phyloP scores from a whole-genome alignment of 345 rosid species.

The Combretum micranthum region DNA sequence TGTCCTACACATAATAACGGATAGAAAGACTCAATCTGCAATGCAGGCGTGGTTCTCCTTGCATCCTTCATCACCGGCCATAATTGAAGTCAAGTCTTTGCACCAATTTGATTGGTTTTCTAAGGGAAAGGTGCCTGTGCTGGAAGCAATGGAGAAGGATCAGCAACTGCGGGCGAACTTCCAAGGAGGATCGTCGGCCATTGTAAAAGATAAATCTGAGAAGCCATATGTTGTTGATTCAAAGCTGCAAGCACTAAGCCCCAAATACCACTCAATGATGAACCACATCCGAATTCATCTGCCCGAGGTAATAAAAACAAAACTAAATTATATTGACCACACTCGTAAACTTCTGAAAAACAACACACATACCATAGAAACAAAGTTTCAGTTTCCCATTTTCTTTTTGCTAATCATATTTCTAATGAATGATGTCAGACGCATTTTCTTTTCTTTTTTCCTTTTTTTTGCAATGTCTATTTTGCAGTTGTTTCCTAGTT shows the following conservation, averaged over 20 bases:
- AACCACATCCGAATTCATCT: slow-evolving; percentile 60
- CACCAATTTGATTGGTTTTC: slow-evolving; percentile 44
- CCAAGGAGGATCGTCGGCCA: too few species aligned
- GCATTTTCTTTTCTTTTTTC: too few species aligned
- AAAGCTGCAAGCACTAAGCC: slow-evolving; percentile 37
- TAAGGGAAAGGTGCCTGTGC: slow-evolving; percentile 36
- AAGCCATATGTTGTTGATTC: slow-evolving; percentile 21
- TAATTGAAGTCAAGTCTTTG: slow-evolving; percentile 35
- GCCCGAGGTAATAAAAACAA: slow-evolving; percentile 15
- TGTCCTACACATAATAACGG: slow-evolving; percentile 51
- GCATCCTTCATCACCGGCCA: slow-evolving; percentile 34
- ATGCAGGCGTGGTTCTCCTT: slow-evolving; percentile 48
- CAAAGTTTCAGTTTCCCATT: too few species aligned
- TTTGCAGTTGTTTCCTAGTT: slow-evolving; percentile 36
- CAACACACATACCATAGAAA: too few species aligned
- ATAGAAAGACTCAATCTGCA: slow-evolving; percentile 36
- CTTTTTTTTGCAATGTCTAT: too few species aligned
- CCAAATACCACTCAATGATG: slow-evolving; percentile 53
- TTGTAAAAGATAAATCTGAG: slow-evolving; percentile 20
- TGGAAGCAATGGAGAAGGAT: slow-evolving; percentile 28
- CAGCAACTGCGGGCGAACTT: not conserved
- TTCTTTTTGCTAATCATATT: too few species aligned
- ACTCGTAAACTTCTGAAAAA: too few species aligned
- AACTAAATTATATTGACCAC: too few species aligned
- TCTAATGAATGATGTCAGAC: too few species aligned